These are phyloP conservation scores for Artemisia tridentata DNA, from an alignment of 129 eudicot genomes.

Conservation along the genomic window DNA sequence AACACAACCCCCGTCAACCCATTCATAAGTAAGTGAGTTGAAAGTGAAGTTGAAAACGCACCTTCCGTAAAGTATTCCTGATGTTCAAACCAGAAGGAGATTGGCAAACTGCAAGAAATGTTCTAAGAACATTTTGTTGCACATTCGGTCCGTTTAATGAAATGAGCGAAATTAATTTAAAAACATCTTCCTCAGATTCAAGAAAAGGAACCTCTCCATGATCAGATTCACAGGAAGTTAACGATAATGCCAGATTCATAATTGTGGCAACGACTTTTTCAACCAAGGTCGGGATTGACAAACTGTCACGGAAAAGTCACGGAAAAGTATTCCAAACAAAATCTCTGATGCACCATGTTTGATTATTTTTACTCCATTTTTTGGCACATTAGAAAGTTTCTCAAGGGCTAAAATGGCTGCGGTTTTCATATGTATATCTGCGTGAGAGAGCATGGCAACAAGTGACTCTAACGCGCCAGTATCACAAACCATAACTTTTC, in stretches of 20 bases:
- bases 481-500: slow-evolving; percentile 37
- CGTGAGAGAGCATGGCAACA: slow-evolving; percentile 35
- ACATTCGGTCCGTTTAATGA: slow-evolving; percentile 44
- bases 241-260: slow-evolving; percentile 44
- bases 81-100: slow-evolving; percentile 38
- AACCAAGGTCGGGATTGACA: slow-evolving; percentile 43
- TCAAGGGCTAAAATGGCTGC: slow-evolving; percentile 46
- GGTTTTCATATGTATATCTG: slow-evolving; percentile 35
- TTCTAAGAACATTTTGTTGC: slow-evolving; percentile 46
- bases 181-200: slow-evolving; percentile 51
- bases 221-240: slow-evolving; percentile 21
- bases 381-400: slow-evolving; percentile 44
- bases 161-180: slow-evolving; percentile 50
- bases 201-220: slow-evolving; percentile 22
- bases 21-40: too few relatives aligned
- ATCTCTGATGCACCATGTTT: slow-evolving; percentile 39
- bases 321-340: slow-evolving; percentile 48
- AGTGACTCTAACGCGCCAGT: slow-evolving; percentile 46
- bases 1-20: not conserved
- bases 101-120: slow-evolving; percentile 46
- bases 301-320: slow-evolving; percentile 50
- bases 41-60: slow-evolving; percentile 4
- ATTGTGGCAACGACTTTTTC: slow-evolving; percentile 42
- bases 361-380: slow-evolving; percentile 44
- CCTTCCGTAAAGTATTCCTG: slow-evolving; percentile 44